Evolutionary conservation across 2,329 filamentous ascomycete genomes (phyloP).

Genomic region (Aspergillus awamori): DNA sequence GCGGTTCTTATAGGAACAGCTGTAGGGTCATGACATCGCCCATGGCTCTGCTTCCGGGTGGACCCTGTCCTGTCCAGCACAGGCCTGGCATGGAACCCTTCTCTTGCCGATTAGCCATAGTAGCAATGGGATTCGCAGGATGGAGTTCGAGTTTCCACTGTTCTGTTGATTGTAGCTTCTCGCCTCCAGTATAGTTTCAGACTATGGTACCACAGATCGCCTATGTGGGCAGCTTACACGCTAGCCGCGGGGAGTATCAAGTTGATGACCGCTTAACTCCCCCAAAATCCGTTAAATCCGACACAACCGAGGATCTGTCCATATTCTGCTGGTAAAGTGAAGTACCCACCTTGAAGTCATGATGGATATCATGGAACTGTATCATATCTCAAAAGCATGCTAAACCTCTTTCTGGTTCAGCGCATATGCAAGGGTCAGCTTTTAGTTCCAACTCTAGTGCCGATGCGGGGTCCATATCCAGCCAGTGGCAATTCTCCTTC

Average conservation of each 20-base stretch:
- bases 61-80: background rate
- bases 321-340: background rate
- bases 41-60: background rate
- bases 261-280: background rate
- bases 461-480: background rate
- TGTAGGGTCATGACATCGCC: background rate
- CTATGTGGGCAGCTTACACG: background rate
- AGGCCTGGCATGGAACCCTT: background rate
- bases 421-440: background rate
- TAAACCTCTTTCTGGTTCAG: background rate
- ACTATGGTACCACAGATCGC: background rate
- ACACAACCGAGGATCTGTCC: background rate
- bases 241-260: background rate
- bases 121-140: background rate
- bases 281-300: background rate
- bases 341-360: background rate
- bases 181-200: background rate
- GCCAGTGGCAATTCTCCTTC: too few species aligned
- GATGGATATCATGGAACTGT: background rate
- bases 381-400: background rate
- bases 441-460: background rate
- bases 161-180: background rate
- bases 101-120: background rate
- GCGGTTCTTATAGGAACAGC: background rate
- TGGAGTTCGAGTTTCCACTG: background rate